Conservation (phyloP, 495 filamentous ascomycete species). For the Pyrenula aspistea region DNA sequence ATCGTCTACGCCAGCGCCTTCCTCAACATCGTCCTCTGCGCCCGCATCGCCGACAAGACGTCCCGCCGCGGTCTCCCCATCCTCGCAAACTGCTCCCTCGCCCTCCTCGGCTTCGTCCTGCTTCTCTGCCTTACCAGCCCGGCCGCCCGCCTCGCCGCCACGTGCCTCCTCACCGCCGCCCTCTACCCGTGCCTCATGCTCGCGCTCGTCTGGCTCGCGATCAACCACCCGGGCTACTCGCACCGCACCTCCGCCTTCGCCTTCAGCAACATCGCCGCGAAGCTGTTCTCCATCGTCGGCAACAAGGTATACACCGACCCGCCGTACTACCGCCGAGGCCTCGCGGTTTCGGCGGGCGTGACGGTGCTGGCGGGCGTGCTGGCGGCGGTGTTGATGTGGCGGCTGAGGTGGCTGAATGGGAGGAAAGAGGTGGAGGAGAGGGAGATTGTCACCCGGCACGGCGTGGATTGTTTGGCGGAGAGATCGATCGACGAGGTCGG, state of each 20-base stretch:
- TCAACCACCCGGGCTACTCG: neutral
- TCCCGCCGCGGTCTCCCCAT: neutral
- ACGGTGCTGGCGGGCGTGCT: neutral
- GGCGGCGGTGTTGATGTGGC: neutral
- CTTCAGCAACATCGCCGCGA: neutral
- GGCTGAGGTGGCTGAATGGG: conserved; percentile 11
- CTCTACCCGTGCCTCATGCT: neutral
- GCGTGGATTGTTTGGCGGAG: conserved; percentile 4
- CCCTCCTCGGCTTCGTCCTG: neutral
- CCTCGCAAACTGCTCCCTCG: neutral
- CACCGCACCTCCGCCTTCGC: neutral
- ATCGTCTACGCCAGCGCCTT: neutral
- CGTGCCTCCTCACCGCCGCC: neutral
- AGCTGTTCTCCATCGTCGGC: neutral
- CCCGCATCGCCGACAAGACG: neutral
- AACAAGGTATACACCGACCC: neutral
- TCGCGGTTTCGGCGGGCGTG: neutral
- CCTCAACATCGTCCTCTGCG: neutral
- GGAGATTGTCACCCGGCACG: conserved; percentile 1
- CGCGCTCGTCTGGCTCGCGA: neutral
- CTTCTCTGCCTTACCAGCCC: neutral
- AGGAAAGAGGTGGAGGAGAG: conserved; percentile 18
- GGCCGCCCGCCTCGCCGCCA: neutral
- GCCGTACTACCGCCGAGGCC: neutral
- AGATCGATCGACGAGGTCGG: conserved; percentile 2